Evolutionary conservation across 768 basidiomycete species (phyloP).

Genomic region (Pleurotus cornucopiae): DNA sequence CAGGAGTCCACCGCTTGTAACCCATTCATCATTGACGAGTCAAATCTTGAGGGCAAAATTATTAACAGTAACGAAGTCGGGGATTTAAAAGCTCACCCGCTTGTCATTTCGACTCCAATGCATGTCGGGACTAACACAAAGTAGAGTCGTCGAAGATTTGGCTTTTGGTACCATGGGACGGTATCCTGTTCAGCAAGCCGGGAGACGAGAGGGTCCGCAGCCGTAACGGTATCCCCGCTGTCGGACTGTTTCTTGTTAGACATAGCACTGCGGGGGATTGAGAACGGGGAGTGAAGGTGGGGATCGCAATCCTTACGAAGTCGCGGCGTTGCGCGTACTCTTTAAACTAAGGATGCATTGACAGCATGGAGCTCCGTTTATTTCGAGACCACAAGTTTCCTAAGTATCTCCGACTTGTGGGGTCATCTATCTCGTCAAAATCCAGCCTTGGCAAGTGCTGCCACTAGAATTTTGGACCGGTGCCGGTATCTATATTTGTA

Average conservation of each 20-base stretch:
- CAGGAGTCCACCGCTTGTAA: conserved; percentile 56
- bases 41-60: conserved; percentile 32
- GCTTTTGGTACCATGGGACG: conserved; percentile 60
- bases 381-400: conserved; percentile 1
- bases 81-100: conserved; percentile 27
- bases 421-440: neutral
- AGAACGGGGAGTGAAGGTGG: neutral
- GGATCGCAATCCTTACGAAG: neutral
- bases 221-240: conserved; percentile 9
- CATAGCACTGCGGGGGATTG: neutral
- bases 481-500: neutral
- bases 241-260: conserved; percentile 2
- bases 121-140: conserved; percentile 56
- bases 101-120: conserved; percentile 61
- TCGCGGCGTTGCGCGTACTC: neutral
- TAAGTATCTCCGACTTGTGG: neutral
- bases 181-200: conserved; percentile 45
- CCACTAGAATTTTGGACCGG: neutral
- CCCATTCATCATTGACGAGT: conserved; percentile 61
- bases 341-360: neutral
- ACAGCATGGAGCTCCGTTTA: conserved; percentile 5
- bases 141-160: conserved; percentile 52
- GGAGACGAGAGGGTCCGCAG: conserved; percentile 31
- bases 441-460: conserved; percentile 4
- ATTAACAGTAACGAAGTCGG: neutral